These are phyloP conservation scores for Ogataea pilisensis DNA, from an alignment of 805 yeast species.

Conservation along the genomic window DNA sequence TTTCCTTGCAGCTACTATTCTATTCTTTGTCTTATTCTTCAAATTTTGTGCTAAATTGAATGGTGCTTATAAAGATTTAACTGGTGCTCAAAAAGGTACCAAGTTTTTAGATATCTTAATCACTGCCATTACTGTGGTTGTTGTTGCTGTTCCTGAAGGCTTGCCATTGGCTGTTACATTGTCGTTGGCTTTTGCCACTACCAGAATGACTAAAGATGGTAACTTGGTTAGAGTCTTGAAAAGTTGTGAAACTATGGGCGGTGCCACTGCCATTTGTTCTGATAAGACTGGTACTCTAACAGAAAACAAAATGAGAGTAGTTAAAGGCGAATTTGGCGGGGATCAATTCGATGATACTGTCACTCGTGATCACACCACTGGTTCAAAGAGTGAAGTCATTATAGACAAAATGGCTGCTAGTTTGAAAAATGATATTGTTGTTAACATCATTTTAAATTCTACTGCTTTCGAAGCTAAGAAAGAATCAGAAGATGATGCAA, in stretches of 20 bases:
- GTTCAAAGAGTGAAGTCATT: neutral
- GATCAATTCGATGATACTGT: conserved; percentile 49
- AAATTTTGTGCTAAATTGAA: conserved; percentile 63
- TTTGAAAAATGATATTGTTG: conserved; percentile 31
- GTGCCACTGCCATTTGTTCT: conserved; percentile 94
- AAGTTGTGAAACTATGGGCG: conserved; percentile 98
- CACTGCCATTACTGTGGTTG: conserved; percentile 87
- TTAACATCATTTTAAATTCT: conserved; percentile 74
- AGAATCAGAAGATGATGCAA: conserved; percentile 8
- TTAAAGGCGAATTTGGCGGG: conserved; percentile 65
- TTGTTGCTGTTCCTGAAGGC: conserved; percentile 99
- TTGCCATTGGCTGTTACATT: conserved; percentile 95
- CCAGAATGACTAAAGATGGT: conserved; percentile 95
- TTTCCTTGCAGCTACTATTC: conserved; percentile 73
- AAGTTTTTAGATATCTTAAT: conserved; percentile 80
- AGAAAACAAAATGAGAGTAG: conserved; percentile 89
- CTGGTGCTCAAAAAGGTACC: conserved; percentile 76
- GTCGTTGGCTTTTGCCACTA: conserved; percentile 96
- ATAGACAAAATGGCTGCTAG: conserved; percentile 9
- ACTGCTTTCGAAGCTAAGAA: conserved; percentile 78
- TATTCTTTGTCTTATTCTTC: conserved; percentile 74
- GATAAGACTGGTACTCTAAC: conserved; percentile 98
- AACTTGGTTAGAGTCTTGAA: conserved; percentile 90
- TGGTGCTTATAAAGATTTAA: conserved; percentile 39
- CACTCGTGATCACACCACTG: conserved; percentile 7